phyloP scores from a whole-genome alignment of 1,139 yeast species.

The Lipomyces yarrowii region DNA sequence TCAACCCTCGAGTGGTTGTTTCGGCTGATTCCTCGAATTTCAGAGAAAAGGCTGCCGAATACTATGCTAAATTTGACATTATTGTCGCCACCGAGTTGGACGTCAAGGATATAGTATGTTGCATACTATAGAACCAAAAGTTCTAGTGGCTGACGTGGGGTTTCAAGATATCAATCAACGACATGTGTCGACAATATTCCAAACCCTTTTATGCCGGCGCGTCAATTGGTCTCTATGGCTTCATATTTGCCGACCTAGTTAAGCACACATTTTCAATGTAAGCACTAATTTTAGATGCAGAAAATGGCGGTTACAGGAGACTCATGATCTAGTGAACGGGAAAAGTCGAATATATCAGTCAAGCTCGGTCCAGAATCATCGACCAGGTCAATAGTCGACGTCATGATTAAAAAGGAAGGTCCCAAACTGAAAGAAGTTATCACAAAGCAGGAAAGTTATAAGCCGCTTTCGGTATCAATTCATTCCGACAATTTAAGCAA shows the following conservation, averaged over 20 bases:
- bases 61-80: conserved; percentile 64
- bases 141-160: neutral
- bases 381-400: conserved; percentile 56
- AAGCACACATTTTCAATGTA: conserved; percentile 46
- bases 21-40: conserved; percentile 46
- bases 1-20: conserved; percentile 74
- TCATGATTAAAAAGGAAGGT: conserved; percentile 48
- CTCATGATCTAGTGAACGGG: conserved; percentile 50
- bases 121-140: neutral
- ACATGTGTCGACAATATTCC: conserved; percentile 54
- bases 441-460: conserved; percentile 59
- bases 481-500: conserved; percentile 40
- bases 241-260: conserved; percentile 75
- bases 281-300: conserved; percentile 2
- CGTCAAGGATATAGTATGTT: conserved; percentile 43
- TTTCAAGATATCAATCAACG: conserved; percentile 51
- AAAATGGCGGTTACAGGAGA: neutral
- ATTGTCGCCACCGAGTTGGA: conserved; percentile 73
- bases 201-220: conserved; percentile 73
- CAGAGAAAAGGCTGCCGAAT: conserved; percentile 43
- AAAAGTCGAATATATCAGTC: conserved; percentile 51
- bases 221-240: conserved; percentile 81
- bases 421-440: conserved; percentile 53
- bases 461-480: conserved; percentile 47
- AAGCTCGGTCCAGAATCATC: conserved; percentile 53